Conservation (phyloP, 306 rosid genomes). For the Prunus armeniaca region DNA sequence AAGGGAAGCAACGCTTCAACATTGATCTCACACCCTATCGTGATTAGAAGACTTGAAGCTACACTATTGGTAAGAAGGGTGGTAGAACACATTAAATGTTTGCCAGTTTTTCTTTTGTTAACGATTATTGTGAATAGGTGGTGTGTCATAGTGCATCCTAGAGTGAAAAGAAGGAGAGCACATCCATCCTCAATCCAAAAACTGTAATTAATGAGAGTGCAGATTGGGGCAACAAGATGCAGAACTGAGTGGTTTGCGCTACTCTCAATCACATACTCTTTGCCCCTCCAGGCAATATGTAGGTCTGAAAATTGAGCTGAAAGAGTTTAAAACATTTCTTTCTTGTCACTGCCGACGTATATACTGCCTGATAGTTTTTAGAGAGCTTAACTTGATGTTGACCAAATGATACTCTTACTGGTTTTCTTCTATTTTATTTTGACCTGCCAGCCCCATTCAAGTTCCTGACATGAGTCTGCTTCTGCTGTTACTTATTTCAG, state of each 20-base stretch:
- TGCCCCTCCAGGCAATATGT: neutral
- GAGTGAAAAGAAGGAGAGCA: neutral
- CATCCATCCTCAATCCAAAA: neutral
- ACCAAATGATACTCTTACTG: neutral
- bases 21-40: conserved; percentile 80
- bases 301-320: neutral
- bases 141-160: neutral
- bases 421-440: no score
- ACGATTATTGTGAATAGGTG: neutral
- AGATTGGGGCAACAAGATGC: neutral
- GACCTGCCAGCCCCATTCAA: neutral
- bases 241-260: neutral
- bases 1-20: conserved; percentile 73
- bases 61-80: conserved; percentile 28
- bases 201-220: neutral
- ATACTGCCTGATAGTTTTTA: neutral
- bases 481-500: conserved; percentile 4
- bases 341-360: neutral
- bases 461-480: neutral
- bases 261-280: neutral
- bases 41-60: conserved; percentile 36
- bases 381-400: neutral
- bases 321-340: neutral
- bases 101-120: neutral
- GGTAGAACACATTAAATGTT: neutral